These are phyloP conservation scores for Lenzites betulinus DNA, from an alignment of 768 basidiomycete genomes.

Conservation along the genomic window DNA sequence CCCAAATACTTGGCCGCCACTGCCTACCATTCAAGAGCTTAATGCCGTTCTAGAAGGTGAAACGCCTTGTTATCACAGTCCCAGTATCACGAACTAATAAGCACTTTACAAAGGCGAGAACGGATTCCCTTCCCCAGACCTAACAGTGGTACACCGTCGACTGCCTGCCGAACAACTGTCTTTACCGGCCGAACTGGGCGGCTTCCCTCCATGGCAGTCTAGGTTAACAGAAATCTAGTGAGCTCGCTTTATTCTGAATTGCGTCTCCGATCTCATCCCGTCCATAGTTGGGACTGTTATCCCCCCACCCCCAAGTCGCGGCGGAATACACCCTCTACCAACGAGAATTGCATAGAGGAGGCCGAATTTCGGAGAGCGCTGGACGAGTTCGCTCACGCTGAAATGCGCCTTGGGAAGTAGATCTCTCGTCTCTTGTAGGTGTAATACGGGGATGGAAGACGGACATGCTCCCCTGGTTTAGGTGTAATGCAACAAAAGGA, in stretches of 20 bases:
- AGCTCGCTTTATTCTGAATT: slow-evolving; percentile 29
- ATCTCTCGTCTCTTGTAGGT: slow-evolving; percentile 6
- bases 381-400: slow-evolving; percentile 70
- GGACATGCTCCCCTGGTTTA: not conserved
- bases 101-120: slow-evolving; percentile 42
- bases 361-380: slow-evolving; percentile 65
- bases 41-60: slow-evolving; percentile 63
- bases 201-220: slow-evolving; percentile 88
- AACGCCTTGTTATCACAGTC: not conserved
- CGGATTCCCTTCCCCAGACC: slow-evolving; percentile 67
- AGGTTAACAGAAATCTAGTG: slow-evolving; percentile 80
- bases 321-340: slow-evolving; percentile 1
- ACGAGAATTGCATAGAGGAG: slow-evolving; percentile 36
- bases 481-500: not conserved
- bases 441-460: slow-evolving; percentile 1
- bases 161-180: slow-evolving; percentile 38
- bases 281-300: slow-evolving; percentile 26
- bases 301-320: not conserved
- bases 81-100: not conserved
- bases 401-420: slow-evolving; percentile 80
- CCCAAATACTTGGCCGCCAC: not conserved
- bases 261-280: not conserved
- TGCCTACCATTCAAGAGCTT: slow-evolving; percentile 41
- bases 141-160: slow-evolving; percentile 73
- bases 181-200: slow-evolving; percentile 64